Evolutionary conservation across 2,329 filamentous ascomycete genomes (phyloP), one percentile per base, ranked within the genome.

Genomic region (Alternaria hordeiaustralica): DNA sequence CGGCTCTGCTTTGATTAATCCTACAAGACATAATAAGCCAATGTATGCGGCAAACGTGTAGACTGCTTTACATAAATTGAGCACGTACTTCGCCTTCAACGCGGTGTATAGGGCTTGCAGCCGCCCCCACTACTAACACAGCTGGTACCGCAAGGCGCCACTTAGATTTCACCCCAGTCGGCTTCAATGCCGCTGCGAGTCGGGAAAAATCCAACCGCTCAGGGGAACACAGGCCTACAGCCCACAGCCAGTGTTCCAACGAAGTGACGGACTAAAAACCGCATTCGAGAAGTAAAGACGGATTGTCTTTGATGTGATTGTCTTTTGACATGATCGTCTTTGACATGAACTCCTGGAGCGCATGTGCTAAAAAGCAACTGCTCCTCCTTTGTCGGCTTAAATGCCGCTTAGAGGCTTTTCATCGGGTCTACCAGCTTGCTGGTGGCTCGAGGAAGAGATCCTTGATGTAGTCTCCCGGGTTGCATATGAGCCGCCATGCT

Each of bases 61-160:
- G 36, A n/a, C 36, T 18, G n/a, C 2, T 41, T 11, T 41, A 18
- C n/a, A 18, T 5, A 2, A 11, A 18, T 18, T 18, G 9, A 41
- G 0, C 8, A 1, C 36, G 0, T 41, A 0, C n/a, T 41, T 41
- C 36, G 8, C n/a, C 18, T 1, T 3, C 9, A 6, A 3, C 36
- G 9, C 1, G 15, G 36, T 41, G 9, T 41, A 18, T 18, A 41
- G 36, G 15, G 36, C 36, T 18, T 41, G 5, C 36, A 3, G 3
- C 9, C 15, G 9, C 36, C 36, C 11, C 1, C 11, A 11, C n/a
- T 41, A 10, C 36, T 18, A 9, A 18, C 36, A 18, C 36, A 18
- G n/a, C n/a, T 41, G n/a, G 36, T 41, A 41, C 8, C 36, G 9
- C 36, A 2, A 18, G 33, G 8, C 33, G 33, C 33, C 15, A 36